Evolutionary conservation across 2,329 filamentous ascomycete species (phyloP), one percentile per base, ranked within the genome.

Genomic region (Neonectria sp.): DNA sequence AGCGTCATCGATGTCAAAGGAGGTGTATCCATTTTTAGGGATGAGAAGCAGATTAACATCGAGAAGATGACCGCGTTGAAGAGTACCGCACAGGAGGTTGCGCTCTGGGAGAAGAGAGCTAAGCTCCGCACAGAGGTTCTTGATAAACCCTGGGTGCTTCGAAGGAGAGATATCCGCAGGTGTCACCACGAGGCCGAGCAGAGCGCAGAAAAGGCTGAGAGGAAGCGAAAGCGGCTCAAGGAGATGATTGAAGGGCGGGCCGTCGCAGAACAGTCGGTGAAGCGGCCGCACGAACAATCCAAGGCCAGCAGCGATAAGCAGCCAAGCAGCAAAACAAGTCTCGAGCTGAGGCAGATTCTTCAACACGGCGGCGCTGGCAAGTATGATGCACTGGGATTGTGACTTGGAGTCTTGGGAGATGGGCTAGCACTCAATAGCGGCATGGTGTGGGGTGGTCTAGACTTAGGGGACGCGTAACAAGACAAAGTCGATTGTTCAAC

Each of bases 1-100:
- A 80, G 79, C 29, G 81, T 91, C 3, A 80, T 91, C 15, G 88
- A 91, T 60, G 77, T 91, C 63, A 89, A 89, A 69, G 90, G 89
- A 7, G 79, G 80, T 2, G 71, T 91, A 17, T 80, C 76, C 6
- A 75, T 79, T 0, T 91, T 84, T 67, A 82, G 86, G 60, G 81
- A 82, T 2, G 78, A 83, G 64, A 85, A 78, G 71, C 88, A 90
- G 74, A 80, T 91, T 68, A 84, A 83, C 49, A 82, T 89, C 25
- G 81, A 86, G 52, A 88, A 86, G 72, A 78, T 89, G 63, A 74
- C 77, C n/a, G 70, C 81, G 0, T 63, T 92, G 4, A 76, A 75
- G 27, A 83, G 85, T 51, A 92, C 89, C 0, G 83, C 85, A 52
- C 82, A 87, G 37, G 90, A 92, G 75, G 81, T 91, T 4, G 77